Base-by-base conservation (phyloP, 1,139 yeast species). In the Saccharomycopsis phalli region DNA sequence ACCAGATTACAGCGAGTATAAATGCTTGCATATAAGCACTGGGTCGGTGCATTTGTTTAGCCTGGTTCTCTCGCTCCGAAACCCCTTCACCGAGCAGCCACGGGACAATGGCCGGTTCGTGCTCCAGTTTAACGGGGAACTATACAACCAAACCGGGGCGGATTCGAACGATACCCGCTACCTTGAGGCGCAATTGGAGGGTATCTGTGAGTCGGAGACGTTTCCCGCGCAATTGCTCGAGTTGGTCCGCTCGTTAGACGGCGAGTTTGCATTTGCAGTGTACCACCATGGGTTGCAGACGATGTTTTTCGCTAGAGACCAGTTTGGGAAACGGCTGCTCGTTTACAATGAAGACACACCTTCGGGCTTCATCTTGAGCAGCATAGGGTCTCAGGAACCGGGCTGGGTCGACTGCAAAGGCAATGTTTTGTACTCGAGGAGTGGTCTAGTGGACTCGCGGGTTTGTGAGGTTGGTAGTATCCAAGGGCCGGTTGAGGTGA, bases 61-160 rank as follows among this genome's bases (percentile, higher is more conserved):
- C 0, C 81, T 95, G 0, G 84, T 91, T 0, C 62, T 91, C 19
- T 80, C 94, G 0, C 61, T 91, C 31, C 65, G 97, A 44, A 71
- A 71, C 29, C 97, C 97, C 1, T 73, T 83, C 50, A 74, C 82
- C 0, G 51, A 60, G 19, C 97, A 91, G 58, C 95, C 97, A 0
- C 48, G 71, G 8, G 51, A 51, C 14, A 59, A 56, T 6, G 57
- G 56, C 37, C 60, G 53, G 43, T 76, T 49, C 32, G 52, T 66
- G 1, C 50, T 78, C 13, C 95, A 83, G 53, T 91, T 81, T 60
- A 91, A 91, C 56, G 98, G 97, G 0, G 97, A 88, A 55, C 61
- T 87, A 10, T 88, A 88, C 56, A 78, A 79, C 50, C 57, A 18
- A 50, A 50, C 22, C 17, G 42, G 51, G 55, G 14, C 19, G 20